Conservation (phyloP, 768 basidiomycete species). For the Cytidiella melzeri region DNA sequence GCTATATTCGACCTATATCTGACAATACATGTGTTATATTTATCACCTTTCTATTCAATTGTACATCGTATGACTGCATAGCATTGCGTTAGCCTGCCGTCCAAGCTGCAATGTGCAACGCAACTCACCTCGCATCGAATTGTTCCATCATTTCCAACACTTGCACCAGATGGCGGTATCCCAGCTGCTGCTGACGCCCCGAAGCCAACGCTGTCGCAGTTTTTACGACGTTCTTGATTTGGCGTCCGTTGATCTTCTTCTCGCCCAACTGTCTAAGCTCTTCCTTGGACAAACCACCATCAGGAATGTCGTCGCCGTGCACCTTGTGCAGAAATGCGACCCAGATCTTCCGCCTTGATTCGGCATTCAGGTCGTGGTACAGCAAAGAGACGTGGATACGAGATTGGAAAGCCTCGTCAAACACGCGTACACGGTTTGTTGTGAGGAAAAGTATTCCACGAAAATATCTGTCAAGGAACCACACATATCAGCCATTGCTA, state of each 20-base stretch:
- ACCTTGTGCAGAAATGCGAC: conserved; percentile 47
- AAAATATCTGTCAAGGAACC: conserved; percentile 18
- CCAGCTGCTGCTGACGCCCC: conserved; percentile 40
- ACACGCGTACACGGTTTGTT: conserved; percentile 32
- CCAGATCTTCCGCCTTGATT: conserved; percentile 58
- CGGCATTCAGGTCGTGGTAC: conserved; percentile 49
- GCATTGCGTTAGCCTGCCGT: background rate
- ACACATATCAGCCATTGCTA: background rate
- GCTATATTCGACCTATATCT: too few species aligned
- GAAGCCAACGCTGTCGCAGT: conserved; percentile 58
- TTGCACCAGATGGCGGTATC: conserved; percentile 46
- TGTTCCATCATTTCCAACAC: conserved; percentile 60
- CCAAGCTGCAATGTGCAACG: background rate
- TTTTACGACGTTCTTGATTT: conserved; percentile 65
- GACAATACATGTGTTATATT: too few species aligned
- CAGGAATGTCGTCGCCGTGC: conserved; percentile 15
- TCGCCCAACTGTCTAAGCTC: conserved; percentile 42
- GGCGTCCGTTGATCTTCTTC: conserved; percentile 53
- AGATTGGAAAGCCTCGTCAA: conserved; percentile 32
- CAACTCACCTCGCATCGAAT: conserved; percentile 32
- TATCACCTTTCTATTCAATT: too few species aligned
- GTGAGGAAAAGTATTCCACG: conserved; percentile 35
- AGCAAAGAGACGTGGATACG: conserved; percentile 38
- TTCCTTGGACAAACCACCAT: conserved; percentile 31
- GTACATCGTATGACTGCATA: conserved; percentile 2